A percentile compares a stretch with the other conserved stretches of the same genome.
Conservation (phyloP, 331 rosid genomes). For the Malus hybrid region DNA sequence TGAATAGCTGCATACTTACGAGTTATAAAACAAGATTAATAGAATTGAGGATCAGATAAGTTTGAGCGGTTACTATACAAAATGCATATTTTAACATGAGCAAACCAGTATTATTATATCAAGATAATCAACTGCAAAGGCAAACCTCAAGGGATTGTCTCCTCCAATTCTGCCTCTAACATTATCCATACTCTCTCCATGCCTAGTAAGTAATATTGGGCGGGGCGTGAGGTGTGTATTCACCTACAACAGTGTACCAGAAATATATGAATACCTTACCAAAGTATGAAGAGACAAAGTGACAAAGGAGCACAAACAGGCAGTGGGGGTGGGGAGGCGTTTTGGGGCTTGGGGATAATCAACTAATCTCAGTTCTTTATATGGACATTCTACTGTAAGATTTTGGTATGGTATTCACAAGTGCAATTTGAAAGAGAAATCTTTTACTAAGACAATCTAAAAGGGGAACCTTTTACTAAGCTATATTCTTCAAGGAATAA, state of each 20-base stretch:
- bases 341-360: not conserved
- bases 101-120: not conserved
- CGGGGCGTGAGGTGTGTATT: slow-evolving; percentile 99
- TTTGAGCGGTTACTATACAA: not conserved
- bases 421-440: not conserved
- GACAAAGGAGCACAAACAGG: not conserved
- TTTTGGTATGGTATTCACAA: not conserved
- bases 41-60: not conserved
- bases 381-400: not conserved
- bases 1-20: not conserved
- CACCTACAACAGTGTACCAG: slow-evolving; percentile 41
- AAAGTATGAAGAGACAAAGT: not conserved
- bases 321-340: not conserved
- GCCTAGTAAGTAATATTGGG: slow-evolving; percentile 94
- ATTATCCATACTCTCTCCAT: slow-evolving; percentile 97
- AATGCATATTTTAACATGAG: not conserved
- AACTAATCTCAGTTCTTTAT: not conserved
- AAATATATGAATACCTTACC: not conserved
- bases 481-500: slow-evolving; percentile 10
- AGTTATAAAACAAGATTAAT: not conserved
- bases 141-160: slow-evolving; percentile 72
- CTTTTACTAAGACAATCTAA: not conserved
- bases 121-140: not conserved
- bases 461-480: too few relatives aligned
- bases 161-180: slow-evolving; percentile 20